Percentiles rank a stretch among this genome's conserved stretches.
Conservation (phyloP, 2,329 filamentous ascomycete genomes). For the Achaetomium macrosporum region DNA sequence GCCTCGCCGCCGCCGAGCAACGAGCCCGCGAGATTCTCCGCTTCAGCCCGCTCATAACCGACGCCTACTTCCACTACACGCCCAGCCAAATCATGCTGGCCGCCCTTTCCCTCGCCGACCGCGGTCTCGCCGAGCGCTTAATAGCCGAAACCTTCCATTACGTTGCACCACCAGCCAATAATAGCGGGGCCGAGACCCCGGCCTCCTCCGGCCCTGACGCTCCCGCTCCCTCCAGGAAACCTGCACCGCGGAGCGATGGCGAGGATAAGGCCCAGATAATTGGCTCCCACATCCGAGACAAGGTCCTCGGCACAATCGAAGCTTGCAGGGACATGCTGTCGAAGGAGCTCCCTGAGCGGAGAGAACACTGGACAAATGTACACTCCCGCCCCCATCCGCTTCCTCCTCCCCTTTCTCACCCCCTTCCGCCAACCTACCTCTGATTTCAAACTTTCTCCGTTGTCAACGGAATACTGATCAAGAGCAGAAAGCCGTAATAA, state of each 20-base stretch:
- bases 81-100: conserved; percentile 91
- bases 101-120: conserved; percentile 69
- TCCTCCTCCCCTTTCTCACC: conserved; percentile 12
- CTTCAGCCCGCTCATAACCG: conserved; percentile 76
- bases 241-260: conserved; percentile 8
- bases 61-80: conserved; percentile 95
- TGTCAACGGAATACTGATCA: not conserved
- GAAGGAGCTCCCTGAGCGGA: conserved; percentile 51
- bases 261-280: conserved; percentile 26
- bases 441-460: not conserved
- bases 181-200: conserved; percentile 23
- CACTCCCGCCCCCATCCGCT: conserved; percentile 1
- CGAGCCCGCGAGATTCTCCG: conserved; percentile 68
- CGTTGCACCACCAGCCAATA: conserved; percentile 16
- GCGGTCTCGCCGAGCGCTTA: conserved; percentile 49
- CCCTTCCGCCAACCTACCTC: conserved; percentile 3
- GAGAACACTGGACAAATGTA: conserved; percentile 50
- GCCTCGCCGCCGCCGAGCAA: conserved; percentile 59
- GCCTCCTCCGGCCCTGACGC: conserved; percentile 9
- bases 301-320: conserved; percentile 44
- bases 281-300: conserved; percentile 35
- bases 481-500: conserved; percentile 29
- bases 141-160: conserved; percentile 37
- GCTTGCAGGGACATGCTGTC: conserved; percentile 50
- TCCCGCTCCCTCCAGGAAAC: conserved; percentile 18